Evolutionary conservation across 2,329 filamentous ascomycete genomes (phyloP), one percentile per base, ranked within the genome.

Genomic region (Curvularia verruculosa): DNA sequence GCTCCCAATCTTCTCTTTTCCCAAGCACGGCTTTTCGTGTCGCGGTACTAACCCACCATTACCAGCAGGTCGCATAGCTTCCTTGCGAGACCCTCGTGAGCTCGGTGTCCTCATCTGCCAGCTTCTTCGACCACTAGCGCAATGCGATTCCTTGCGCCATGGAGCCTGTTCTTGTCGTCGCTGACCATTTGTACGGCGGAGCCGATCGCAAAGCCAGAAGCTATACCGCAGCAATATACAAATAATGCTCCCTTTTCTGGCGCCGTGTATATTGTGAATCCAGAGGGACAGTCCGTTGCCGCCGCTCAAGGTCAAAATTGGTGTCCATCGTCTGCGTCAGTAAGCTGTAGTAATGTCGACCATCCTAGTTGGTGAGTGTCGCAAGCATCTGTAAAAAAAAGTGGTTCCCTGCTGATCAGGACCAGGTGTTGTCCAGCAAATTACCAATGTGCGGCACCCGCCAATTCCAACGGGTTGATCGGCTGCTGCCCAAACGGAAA

Each of bases 321-420:
- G 50, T 77, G 75, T 55, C 75, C 75, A 23, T 63, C 64, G 9
- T 67, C 66, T 3, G 74, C 74, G n/a, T 72, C 72, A 2, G 60
- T 77, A 52, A 78, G 76, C 63, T 82, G 80, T 63, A 74, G 71
- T 43, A 74, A 68, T 28, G 78, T 81, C 46, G 67, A 73, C 31
- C 71, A 78, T 41, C 71, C 77, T 6, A 75, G 77, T 51, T 82
- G 78, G 80, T 81, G 63, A 60, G 76, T 56, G 41, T 5, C 18
- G 18, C 2, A 2, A 8, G 31, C 13, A 44, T 18, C 40, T 7
- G 36, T 7, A 39, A 19, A n/a, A 41, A 39, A 19, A n/a, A 41
- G 36, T 21, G 18, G 21, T 31, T 23, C 23, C 19, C 3, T 53
- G 44, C 44, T 56, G 24, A 56, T 43, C 44, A 43, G 24, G n/a